These are phyloP conservation scores for Colletotrichum tropicale DNA, from an alignment of 2,329 filamentous ascomycete species.

Conservation along the genomic window DNA sequence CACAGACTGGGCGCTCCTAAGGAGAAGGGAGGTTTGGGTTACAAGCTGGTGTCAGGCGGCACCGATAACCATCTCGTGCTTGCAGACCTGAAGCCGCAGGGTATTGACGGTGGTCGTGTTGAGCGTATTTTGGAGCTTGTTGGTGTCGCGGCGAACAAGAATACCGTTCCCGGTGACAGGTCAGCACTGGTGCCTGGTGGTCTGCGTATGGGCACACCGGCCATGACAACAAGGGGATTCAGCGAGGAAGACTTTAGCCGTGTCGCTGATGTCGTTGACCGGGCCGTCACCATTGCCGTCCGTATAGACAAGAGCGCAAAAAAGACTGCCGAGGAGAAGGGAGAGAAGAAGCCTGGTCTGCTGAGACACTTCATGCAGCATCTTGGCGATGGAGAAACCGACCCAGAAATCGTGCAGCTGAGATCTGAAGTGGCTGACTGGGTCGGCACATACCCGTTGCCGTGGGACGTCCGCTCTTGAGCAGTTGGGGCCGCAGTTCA, in stretches of 20 bases:
- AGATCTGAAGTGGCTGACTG: conserved; percentile 78
- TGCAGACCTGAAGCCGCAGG: conserved; percentile 86
- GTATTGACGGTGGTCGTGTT: conserved; percentile 86
- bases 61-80: conserved; percentile 98
- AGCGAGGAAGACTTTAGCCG: conserved; percentile 84
- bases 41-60: conserved; percentile 89
- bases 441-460: conserved; percentile 76
- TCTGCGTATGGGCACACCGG: conserved; percentile 91
- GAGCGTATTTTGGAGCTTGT: conserved; percentile 91
- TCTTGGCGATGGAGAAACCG: conserved; percentile 69
- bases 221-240: conserved; percentile 98
- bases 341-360: conserved; percentile 68
- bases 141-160: conserved; percentile 98
- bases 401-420: conserved; percentile 75
- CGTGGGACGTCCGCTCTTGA: conserved; percentile 57
- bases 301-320: conserved; percentile 76
- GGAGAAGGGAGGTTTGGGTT: conserved; percentile 78
- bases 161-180: conserved; percentile 94
- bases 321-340: conserved; percentile 70
- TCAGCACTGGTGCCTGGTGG: conserved; percentile 93
- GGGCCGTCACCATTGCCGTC: conserved; percentile 79
- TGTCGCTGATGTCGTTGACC: conserved; percentile 85
- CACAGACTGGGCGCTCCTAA: conserved; percentile 68
- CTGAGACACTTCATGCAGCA: conserved; percentile 72
- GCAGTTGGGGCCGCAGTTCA: not conserved